Percentiles rank a stretch among this genome's conserved stretches.
Evolutionary conservation across 768 basidiomycete genomes (phyloP).

Genomic region (Exsudoporus frostii): DNA sequence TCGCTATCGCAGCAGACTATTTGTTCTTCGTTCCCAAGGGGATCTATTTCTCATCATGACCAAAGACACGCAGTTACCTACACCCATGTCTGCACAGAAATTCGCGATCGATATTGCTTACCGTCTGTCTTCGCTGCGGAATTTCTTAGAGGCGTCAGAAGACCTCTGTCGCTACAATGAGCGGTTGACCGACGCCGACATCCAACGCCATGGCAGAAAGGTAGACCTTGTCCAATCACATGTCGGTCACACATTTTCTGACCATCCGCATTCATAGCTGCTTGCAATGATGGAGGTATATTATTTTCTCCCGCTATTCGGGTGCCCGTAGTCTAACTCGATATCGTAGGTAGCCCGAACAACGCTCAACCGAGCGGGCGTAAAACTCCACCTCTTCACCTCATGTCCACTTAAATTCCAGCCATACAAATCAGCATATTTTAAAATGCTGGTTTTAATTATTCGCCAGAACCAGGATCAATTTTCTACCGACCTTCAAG

Average conservation of each 20-base stretch:
- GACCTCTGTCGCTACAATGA: constrained; percentile 22
- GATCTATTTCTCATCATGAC: constrained; percentile 16
- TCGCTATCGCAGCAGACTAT: constrained; percentile 4
- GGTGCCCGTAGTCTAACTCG: neutral
- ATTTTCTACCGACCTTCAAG: constrained; percentile 27
- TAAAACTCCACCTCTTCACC: constrained; percentile 45
- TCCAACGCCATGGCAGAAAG: constrained; percentile 29
- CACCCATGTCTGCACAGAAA: constrained; percentile 20
- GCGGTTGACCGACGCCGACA: constrained; percentile 16
- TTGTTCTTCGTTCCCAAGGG: constrained; percentile 18
- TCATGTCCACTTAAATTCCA: constrained; percentile 39
- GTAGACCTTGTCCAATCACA: constrained; percentile 6
- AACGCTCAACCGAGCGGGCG: constrained; percentile 42
- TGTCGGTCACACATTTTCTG: neutral
- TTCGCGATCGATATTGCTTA: constrained; percentile 29
- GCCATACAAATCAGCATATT: constrained; percentile 47
- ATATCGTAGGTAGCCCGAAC: constrained; percentile 41
- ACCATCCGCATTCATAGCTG: constrained; percentile 34
- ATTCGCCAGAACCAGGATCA: constrained; percentile 31
- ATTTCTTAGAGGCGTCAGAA: constrained; percentile 29
- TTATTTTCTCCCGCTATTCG: constrained; percentile 9
- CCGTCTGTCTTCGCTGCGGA: constrained; percentile 29
- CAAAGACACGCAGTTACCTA: constrained; percentile 7
- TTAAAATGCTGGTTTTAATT: constrained; percentile 44
- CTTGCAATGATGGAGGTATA: constrained; percentile 51